Conservation (phyloP, 768 basidiomycete species). For the Amanita exitialis region DNA sequence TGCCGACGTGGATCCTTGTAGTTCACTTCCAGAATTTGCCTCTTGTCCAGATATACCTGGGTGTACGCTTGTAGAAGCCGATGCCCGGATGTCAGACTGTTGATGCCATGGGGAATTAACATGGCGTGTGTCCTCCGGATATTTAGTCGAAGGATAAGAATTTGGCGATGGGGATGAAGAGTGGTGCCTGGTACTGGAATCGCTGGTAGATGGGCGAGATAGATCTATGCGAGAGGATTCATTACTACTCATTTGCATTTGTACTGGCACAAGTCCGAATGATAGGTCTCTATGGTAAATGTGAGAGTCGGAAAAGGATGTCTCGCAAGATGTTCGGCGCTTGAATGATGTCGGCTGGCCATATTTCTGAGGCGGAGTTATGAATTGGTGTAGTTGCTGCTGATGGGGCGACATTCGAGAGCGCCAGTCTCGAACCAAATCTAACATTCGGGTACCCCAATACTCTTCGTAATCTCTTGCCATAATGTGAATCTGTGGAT, state of each 20-base stretch:
- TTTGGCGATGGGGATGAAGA: constrained; percentile 13
- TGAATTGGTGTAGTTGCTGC: constrained; percentile 18
- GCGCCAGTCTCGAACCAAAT: constrained; percentile 32
- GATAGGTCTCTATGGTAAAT: background rate
- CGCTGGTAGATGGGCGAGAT: background rate
- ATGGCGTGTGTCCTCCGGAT: constrained; percentile 24
- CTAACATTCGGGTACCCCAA: constrained; percentile 53
- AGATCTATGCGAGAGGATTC: constrained; percentile 1
- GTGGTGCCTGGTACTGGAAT: background rate
- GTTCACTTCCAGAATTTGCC: background rate
- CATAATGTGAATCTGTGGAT: constrained; percentile 46
- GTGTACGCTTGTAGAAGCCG: background rate
- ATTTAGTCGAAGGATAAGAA: constrained; percentile 21
- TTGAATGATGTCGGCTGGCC: constrained; percentile 5
- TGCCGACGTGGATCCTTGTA: background rate
- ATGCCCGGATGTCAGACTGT: background rate
- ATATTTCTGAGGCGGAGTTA: constrained; percentile 8
- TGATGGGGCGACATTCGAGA: constrained; percentile 26
- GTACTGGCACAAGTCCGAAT: background rate
- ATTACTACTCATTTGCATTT: background rate
- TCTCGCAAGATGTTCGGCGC: background rate
- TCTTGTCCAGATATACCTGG: background rate
- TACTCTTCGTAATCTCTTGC: constrained; percentile 52
- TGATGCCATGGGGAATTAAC: constrained; percentile 16
- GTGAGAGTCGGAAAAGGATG: background rate